Evolutionary conservation across 805 yeast species (phyloP), one percentile per base, ranked within the genome.

Genomic region (Blastobotrys chiropterorum): DNA sequence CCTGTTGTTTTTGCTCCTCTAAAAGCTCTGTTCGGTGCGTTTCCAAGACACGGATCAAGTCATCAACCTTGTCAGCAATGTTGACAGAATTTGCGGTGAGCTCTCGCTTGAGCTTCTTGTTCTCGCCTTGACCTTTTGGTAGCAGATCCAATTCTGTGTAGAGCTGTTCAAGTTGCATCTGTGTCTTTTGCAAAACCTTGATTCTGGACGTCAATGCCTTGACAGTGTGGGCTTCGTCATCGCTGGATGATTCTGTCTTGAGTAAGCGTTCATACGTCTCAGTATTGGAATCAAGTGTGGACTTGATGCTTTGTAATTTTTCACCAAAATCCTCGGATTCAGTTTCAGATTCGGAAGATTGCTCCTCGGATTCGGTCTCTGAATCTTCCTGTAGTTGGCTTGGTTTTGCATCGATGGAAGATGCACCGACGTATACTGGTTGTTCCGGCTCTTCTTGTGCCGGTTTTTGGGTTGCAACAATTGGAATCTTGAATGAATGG

Each of bases 121-220:
- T 21, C 4, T 46, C 53, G n/a, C 48, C 52, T 1, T 51, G 43
- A 13, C 47, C 47, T 14, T 43, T 26, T 4, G 49, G 43, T 6
- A 48, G 16, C 8, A 13, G 13, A 46, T 61, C 65, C 2, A 61
- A 61, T 41, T 56, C 50, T 14, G 58, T 59, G 45, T 58, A 59
- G 41, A 58, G 40, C 49, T 59, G 49, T 46, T 61, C 65, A 4
- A 61, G 56, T 43, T 56, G 54, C 16, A 59, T 46, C 54, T 60
- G 64, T 16, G 63, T 50, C 46, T 52, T 58, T 48, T 59, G 63
- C 38, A 61, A 51, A n/a, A 61, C 57, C 54, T 59, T 60, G 48
- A 61, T 54, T 26, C 62, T 49, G n/a, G 65, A 61, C 8, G 47
- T 43, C 44, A 57, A 21, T 2, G 58, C 38, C 4, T 48, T 3